Evolutionary conservation across 106 monocot species (phyloP), one percentile per base, ranked within the genome.

Genomic region (Hemerocallis citrina): DNA sequence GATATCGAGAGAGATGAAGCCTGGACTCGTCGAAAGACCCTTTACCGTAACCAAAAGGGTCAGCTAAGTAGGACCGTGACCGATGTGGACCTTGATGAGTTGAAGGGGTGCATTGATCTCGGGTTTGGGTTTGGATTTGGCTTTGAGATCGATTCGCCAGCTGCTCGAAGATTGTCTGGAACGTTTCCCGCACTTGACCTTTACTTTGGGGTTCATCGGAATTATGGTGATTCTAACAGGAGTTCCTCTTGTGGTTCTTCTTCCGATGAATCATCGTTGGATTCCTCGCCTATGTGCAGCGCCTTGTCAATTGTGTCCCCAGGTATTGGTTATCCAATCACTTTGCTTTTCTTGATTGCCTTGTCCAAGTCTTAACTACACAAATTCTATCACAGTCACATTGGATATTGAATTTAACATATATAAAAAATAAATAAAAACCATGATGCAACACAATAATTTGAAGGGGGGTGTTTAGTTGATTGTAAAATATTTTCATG

Each of bases 21-120:
- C 1, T 92, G 92, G 92, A 57, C 67, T 33, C 68, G 85, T 22
- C 61, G 80, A 22, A 68, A 80, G 38, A 66, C 59, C 43, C 67
- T 86, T 33, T 60, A 74, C 28, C 59, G 43, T 60, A 65, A 65
- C 14, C 63, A 71, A 0, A 20, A 74, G 24, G 47, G 64, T 37
- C 70, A 68, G n/a, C 55, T 57, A 8, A 56, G 51, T 45, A 64
- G 74, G 34, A 81, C 83, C 73, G 86, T 92, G 40, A 86, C 92
- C 15, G 86, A 86, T 20, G 92, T 83, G 50, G 92, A 92, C 63
- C 70, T 92, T 65, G 86, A 92, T 17, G 92, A 92, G 77, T 77
- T 92, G 41, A 72, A 80, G 14, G 92, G 80, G 4, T 86, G 83
- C 67, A 72, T 92, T 47, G 92, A 92, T 54, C 80, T 92, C 7